Base-by-base conservation (phyloP, 305 asterid genomes). In the Andrographis paniculata region DNA sequence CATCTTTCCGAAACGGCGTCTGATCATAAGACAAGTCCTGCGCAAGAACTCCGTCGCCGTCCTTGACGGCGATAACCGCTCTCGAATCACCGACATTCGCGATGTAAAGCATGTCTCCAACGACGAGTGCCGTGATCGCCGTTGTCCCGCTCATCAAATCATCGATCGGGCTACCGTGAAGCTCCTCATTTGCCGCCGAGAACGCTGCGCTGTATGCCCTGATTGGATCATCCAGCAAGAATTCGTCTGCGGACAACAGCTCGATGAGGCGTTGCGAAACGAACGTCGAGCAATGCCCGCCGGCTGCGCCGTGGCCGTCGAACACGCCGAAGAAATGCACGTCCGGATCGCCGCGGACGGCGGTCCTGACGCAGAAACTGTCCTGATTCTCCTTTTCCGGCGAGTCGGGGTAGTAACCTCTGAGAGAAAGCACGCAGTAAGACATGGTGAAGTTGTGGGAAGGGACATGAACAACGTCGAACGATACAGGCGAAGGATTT, bases 141-240 rank as follows among this genome's bases (percentile, higher is more conserved):
- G 98, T 89, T 1, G 98, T 89, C 23, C 98, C 98, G 74, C 98
- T 89, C 98, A 89, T 89, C 35, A 93, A 66, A 71, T 89, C 98
- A 56, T 89, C 98, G 55, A 89, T 71, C 5, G 66, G 74, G 56
- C 82, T 82, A 37, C 45, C 47, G 38, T 79, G 96, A 44, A 89
- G 98, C 59, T 89, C 98, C 20, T 75, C 77, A 63, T 89, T 89
- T 9, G 93, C 67, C n/a, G 78, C 63, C 47, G 62, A 46, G 45
- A 80, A 89, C 1, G 96, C 95, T 14, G 79, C 44, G 28, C 75
- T 74, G 50, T 75, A 89, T 51, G 93, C 93, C 77, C 66, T 76
- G 30, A 80, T 67, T 2, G 98, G 98, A 64, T 89, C 94, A 54
- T 79, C 91, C 59, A 80, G 50, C 72, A 89, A 80, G 6, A 73